Evolutionary conservation across 345 rosid genomes (phyloP).

Genomic region (Ceriops zippeliana): DNA sequence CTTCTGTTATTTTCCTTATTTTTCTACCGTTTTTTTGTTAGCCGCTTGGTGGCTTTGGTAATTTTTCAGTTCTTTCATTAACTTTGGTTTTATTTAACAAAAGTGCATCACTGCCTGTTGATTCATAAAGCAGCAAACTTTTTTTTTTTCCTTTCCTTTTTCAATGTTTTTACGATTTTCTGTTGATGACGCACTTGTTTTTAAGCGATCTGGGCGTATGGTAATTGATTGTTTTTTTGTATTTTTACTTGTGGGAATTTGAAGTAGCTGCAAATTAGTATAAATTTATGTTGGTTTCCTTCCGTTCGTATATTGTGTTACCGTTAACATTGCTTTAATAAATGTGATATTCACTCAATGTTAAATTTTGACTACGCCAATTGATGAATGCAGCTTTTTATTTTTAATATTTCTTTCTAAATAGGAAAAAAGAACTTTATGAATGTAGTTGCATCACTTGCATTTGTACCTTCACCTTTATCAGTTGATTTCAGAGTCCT

Average conservation of each 20-base stretch:
- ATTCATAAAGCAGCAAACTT: background rate
- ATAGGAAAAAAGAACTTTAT: too few relatives aligned
- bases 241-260: background rate
- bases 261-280: background rate
- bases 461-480: background rate
- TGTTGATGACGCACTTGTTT: background rate
- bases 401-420: too few relatives aligned
- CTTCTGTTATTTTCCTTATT: background rate
- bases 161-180: background rate
- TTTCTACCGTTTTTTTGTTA: background rate
- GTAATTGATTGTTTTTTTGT: background rate
- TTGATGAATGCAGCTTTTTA: too few relatives aligned
- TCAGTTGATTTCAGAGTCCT: background rate
- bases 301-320: background rate
- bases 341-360: background rate
- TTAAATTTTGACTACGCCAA: background rate
- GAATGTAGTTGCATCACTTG: background rate
- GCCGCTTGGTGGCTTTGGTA: background rate
- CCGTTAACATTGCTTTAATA: background rate
- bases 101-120: background rate
- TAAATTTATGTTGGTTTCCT: background rate
- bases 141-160: background rate
- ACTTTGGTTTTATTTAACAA: background rate
- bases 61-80: background rate
- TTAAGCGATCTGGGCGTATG: slow-evolving; percentile 5